A percentile compares a stretch with the other conserved stretches of the same genome.
Conservation (phyloP, 2,329 filamentous ascomycete species). For the Aschersonia sp. region DNA sequence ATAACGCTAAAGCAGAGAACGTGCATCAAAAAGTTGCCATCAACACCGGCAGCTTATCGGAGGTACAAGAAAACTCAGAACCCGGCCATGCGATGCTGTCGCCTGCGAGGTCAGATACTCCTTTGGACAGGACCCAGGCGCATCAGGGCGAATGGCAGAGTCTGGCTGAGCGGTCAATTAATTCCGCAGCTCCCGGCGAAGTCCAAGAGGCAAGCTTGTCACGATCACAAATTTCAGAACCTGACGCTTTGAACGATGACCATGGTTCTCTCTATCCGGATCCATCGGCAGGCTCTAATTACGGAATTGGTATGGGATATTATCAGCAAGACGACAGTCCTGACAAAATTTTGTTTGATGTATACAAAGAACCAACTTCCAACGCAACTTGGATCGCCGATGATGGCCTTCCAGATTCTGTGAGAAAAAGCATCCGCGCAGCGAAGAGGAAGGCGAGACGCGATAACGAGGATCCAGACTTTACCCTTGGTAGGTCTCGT, state of each 20-base stretch:
- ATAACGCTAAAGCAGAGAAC: slow-evolving; percentile 40
- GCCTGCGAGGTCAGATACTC: too few relatives aligned
- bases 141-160: too few relatives aligned
- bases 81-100: too few relatives aligned
- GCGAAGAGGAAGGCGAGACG: slow-evolving; percentile 37
- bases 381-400: slow-evolving; percentile 27
- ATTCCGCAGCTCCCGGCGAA: too few relatives aligned
- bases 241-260: not conserved
- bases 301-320: slow-evolving; percentile 44
- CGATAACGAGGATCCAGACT: slow-evolving; percentile 41
- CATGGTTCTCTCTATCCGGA: slow-evolving; percentile 28
- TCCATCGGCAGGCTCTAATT: slow-evolving; percentile 28
- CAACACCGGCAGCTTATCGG: too few relatives aligned
- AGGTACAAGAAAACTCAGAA: too few relatives aligned
- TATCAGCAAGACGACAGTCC: slow-evolving; percentile 43
- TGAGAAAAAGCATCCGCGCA: slow-evolving; percentile 38
- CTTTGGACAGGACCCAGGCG: too few relatives aligned
- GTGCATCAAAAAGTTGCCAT: slow-evolving; percentile 9
- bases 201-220: too few relatives aligned
- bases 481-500: slow-evolving; percentile 26
- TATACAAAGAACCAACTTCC: slow-evolving; percentile 36
- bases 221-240: not conserved
- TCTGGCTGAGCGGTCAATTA: too few relatives aligned
- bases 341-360: slow-evolving; percentile 45
- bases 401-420: slow-evolving; percentile 35